phyloP scores from a whole-genome alignment of 805 yeast species.

The Pichia paraexigua region DNA sequence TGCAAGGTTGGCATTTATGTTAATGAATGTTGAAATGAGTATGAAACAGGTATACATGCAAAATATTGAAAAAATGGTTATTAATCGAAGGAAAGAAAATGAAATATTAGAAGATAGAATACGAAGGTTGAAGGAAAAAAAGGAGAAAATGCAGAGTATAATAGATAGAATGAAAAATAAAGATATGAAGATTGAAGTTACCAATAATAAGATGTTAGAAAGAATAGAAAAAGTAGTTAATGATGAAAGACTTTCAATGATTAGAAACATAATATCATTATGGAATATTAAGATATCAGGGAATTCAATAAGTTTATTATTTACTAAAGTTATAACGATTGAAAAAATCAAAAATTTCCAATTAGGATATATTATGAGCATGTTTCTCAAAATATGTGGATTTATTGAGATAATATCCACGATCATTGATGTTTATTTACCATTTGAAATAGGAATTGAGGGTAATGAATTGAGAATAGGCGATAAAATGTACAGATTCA shows the following conservation, averaged over 20 bases:
- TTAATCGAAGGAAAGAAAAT: slow-evolving; percentile 3
- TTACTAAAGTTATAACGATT: neutral
- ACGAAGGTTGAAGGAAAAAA: neutral
- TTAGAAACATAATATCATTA: neutral
- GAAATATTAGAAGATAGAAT: slow-evolving; percentile 12
- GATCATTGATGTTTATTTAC: neutral
- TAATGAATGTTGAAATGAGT: slow-evolving; percentile 21
- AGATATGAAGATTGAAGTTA: neutral
- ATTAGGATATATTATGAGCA: neutral
- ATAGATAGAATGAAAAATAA: neutral
- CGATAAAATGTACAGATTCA: neutral
- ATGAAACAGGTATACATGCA: neutral
- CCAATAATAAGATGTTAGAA: neutral
- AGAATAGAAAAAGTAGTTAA: neutral
- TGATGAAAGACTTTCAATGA: neutral
- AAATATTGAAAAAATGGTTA: neutral
- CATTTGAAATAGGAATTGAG: neutral
- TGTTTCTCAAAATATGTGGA: neutral
- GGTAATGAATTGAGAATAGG: neutral
- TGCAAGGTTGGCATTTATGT: slow-evolving; percentile 26
- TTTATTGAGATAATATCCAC: neutral
- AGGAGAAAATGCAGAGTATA: neutral
- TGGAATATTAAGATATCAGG: neutral
- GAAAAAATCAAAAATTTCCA: neutral
- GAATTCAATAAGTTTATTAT: neutral